Evolutionary conservation across 495 filamentous ascomycete species (phyloP).

Genomic region (Extremus antarcticus): DNA sequence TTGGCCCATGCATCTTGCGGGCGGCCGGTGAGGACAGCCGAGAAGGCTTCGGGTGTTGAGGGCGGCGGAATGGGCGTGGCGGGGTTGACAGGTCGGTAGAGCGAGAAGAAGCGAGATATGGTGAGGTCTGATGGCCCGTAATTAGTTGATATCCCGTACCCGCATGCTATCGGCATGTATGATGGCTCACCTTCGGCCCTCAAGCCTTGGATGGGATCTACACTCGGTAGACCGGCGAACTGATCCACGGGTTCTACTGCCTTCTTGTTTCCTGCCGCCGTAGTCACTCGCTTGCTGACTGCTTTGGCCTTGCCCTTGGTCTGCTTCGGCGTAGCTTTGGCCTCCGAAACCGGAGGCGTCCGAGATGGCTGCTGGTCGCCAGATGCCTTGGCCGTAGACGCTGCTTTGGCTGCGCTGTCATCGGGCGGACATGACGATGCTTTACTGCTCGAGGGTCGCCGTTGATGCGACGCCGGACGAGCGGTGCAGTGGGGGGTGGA

Average conservation of each 20-base stretch:
- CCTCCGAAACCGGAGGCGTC: no score
- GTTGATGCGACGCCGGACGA: conserved; percentile 8
- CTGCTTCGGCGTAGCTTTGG: conserved; percentile 1
- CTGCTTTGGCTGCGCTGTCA: conserved; percentile 2
- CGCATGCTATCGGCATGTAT: no score
- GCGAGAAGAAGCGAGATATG: conserved; percentile 87
- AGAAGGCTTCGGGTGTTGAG: conserved; percentile 61
- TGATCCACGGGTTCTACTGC: not conserved
- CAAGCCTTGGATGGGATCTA: conserved; percentile 10
- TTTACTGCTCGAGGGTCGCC: conserved; percentile 14
- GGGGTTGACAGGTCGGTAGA: conserved; percentile 86
- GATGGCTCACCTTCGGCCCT: conserved; percentile 4
- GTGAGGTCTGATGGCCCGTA: conserved; percentile 84
- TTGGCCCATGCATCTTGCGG: conserved; percentile 24
- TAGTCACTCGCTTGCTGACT: not conserved
- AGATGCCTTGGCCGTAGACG: conserved; percentile 1
- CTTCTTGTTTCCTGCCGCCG: not conserved
- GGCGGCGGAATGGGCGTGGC: conserved; percentile 65
- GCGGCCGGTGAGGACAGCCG: conserved; percentile 61
- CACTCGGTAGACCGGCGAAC: conserved; percentile 10
- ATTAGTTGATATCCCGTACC: no score
- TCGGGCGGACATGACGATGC: conserved; percentile 17
- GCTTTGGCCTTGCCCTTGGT: not conserved
- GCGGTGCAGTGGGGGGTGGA: conserved; percentile 3
- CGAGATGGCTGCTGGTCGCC: not conserved